A percentile compares a stretch with the other conserved stretches of the same genome.
These are phyloP conservation scores for Salix koriyanagi DNA, from an alignment of 345 rosid genomes.

Conservation along the genomic window DNA sequence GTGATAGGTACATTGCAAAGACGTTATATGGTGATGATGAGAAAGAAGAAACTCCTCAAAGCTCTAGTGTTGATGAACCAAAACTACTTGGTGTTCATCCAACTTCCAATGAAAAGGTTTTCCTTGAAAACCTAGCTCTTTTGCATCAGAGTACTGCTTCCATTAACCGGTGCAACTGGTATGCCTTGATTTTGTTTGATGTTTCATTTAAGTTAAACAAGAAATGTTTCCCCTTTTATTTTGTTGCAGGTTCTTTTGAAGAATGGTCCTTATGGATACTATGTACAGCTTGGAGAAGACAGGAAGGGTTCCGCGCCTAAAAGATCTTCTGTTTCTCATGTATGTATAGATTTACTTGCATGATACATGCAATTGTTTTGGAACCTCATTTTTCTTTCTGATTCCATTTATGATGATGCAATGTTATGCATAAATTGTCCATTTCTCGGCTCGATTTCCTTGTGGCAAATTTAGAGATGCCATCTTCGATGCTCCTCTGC, in stretches of 20 bases:
- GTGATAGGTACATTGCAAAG: slow-evolving; percentile 79
- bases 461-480: neutral
- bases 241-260: slow-evolving; percentile 64
- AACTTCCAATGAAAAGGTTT: slow-evolving; percentile 78
- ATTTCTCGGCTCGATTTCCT: neutral
- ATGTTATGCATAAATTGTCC: neutral
- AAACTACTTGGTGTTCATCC: slow-evolving; percentile 80
- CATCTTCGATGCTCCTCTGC: neutral
- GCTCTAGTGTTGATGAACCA: slow-evolving; percentile 60
- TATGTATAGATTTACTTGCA: slow-evolving; percentile 20
- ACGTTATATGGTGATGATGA: slow-evolving; percentile 76
- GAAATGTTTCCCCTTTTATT: slow-evolving; percentile 14
- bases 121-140: slow-evolving; percentile 2
- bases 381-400: neutral
- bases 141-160: neutral
- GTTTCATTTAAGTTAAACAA: slow-evolving; percentile 1
- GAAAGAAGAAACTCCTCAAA: slow-evolving; percentile 48
- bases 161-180: slow-evolving; percentile 1
- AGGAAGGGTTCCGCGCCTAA: slow-evolving; percentile 65
- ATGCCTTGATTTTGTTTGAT: neutral
- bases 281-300: slow-evolving; percentile 93
- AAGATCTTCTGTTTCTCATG: slow-evolving; percentile 76
- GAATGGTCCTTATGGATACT: slow-evolving; percentile 89
- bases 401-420: neutral
- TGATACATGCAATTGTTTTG: neutral